Base-by-base conservation (phyloP, 805 yeast species). In the Kregervanrija delftensis region DNA sequence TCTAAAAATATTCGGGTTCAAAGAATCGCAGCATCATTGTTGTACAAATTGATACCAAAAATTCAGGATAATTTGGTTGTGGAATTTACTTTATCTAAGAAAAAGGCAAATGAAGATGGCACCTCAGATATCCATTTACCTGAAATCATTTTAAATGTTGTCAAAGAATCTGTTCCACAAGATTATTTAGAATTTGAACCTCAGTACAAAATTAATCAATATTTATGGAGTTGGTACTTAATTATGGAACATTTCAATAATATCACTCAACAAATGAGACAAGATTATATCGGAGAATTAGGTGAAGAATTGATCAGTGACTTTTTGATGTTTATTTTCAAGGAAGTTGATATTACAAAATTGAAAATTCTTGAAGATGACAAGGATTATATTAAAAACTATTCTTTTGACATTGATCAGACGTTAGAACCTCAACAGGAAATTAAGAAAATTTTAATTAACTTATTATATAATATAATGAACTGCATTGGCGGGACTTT, bases 171-270 rank as follows among this genome's bases (percentile, higher is more conserved):
- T 58, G 65, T 4, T 13, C 39, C 30, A 55, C 28, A 22, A 22
- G 73, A 69, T 17, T 69, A 68, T 45, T 49, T 71, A 28, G 76
- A 65, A 22, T 52, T 54, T 44, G 73, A 71, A 36, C 66, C 67
- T 22, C 66, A 63, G 16, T 47, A 52, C 30, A 58, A 57, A 3
- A 58, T 70, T 38, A 56, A 71, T 30, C 66, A 60, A 15, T 83
- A 75, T 56, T 52, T 83, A 32, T 82, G 86, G 81, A 66, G 78
- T 45, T 89, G 95, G 95, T 66, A 64, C 49, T 65, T 86, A 43
- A 60, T 85, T 0, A 70, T 85, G 49, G 66, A 65, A 30, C 79
- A 79, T 59, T 84, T 88, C 57, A 71, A 73, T 42, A 77, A 79
- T 46, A 73, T 84, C 5, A 77, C 93, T 1, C 79, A 77, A 51